Conservation (phyloP, 768 basidiomycete species). For the Fomitopsis serialis region DNA sequence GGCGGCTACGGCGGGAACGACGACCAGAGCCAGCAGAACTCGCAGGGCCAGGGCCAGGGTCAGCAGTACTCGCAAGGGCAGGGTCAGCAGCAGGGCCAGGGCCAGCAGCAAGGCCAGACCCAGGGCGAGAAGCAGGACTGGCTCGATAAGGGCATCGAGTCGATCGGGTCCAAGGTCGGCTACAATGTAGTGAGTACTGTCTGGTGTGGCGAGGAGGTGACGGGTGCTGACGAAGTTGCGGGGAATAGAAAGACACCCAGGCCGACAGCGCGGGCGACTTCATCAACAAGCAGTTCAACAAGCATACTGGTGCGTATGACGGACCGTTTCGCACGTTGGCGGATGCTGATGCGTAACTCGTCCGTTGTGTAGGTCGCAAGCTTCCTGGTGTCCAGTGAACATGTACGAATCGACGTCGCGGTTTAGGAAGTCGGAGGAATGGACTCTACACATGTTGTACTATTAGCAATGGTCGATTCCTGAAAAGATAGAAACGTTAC, state of each 20-base stretch:
- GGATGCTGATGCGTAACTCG: not conserved
- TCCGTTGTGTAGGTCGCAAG: conserved; percentile 12
- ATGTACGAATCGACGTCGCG: too few relatives aligned
- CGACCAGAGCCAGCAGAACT: not conserved
- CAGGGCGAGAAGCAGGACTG: conserved; percentile 20
- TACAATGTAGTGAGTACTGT: conserved; percentile 16
- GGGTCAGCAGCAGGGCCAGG: conserved; percentile 8
- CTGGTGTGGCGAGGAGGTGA: too few relatives aligned
- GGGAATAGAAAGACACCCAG: conserved; percentile 20
- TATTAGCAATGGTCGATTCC: too few relatives aligned
- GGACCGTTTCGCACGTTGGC: not conserved
- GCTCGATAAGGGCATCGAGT: conserved; percentile 23
- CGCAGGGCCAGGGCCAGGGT: not conserved
- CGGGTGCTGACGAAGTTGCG: not conserved
- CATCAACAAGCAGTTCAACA: conserved; percentile 18
- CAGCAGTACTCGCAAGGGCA: not conserved
- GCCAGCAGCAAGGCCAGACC: conserved; percentile 2
- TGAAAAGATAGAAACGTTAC: too few relatives aligned
- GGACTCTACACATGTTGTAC: too few relatives aligned
- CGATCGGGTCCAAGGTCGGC: conserved; percentile 18
- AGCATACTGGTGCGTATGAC: conserved; percentile 14
- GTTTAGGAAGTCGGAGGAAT: too few relatives aligned
- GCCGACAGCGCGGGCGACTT: conserved; percentile 23
- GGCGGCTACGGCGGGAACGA: conserved; percentile 15
- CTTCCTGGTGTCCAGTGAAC: conserved; percentile 19